These are phyloP conservation scores for Zymoseptoria brevis DNA, from an alignment of 2,329 filamentous ascomycete species.

Conservation along the genomic window DNA sequence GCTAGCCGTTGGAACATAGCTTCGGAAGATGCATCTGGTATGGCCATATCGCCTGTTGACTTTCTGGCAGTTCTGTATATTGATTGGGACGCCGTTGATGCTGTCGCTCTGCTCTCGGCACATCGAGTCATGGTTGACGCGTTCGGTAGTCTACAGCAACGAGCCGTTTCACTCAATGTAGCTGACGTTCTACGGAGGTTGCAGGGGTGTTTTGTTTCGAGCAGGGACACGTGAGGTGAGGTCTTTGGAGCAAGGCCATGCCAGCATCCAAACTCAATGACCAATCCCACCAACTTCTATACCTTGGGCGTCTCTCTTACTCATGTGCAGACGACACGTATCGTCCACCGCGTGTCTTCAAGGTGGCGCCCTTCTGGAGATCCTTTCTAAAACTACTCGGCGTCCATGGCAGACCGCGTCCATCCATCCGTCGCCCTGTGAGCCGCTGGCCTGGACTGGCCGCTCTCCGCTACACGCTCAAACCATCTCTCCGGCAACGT, in stretches of 20 bases:
- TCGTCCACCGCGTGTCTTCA: conserved; percentile 2
- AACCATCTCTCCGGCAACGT: conserved; percentile 62
- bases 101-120: neutral
- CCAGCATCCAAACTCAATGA: neutral
- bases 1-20: too few relatives aligned
- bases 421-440: conserved; percentile 1
- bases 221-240: neutral
- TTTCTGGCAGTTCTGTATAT: too few relatives aligned
- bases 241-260: neutral
- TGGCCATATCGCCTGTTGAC: too few relatives aligned
- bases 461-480: conserved; percentile 63
- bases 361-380: conserved; percentile 26
- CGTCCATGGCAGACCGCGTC: neutral
- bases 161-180: neutral
- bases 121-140: neutral
- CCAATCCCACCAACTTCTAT: neutral
- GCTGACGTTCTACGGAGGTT: neutral
- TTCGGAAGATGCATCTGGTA: too few relatives aligned
- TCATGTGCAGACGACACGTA: conserved; percentile 2
- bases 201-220: neutral
- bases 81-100: neutral
- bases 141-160: neutral
- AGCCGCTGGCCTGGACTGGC: conserved; percentile 52
- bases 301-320: neutral
- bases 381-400: conserved; percentile 14